Base-by-base conservation (phyloP, 2,329 filamentous ascomycete genomes). In the Colletotrichum cordylinicola region DNA sequence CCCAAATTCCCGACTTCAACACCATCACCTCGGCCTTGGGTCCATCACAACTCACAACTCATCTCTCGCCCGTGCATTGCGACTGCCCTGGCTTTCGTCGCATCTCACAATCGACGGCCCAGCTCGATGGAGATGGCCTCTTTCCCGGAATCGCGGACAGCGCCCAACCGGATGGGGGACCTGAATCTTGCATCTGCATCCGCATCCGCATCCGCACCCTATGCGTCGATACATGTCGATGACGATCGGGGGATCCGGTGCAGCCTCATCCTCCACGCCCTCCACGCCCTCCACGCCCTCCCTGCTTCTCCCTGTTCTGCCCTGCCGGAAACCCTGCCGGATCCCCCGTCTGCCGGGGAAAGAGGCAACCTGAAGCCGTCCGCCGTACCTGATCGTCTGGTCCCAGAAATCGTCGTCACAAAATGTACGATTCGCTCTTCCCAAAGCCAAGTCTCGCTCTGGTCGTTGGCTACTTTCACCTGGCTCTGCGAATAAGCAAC, bases 321-420 rank as follows among this genome's bases (percentile, higher is more conserved):
- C 70, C 73, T 75, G 13, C 70, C 73, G 73, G 73, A 65, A 35
- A 15, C n/a, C 24, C 15, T 58, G 9, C 70, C 70, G 70, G 29
- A 58, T n/a, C 35, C 67, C 56, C 70, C 73, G 64, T 56, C 62
- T 56, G 70, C 64, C 64, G 73, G 56, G 70, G 70, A 75, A 56
- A 21, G 39, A 58, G 24, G 37, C 58, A 70, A 24, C 33, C 67
- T 33, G 21, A 58, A 21, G 21, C 35, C 33, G 64, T 61, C 37
- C n/a, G 21, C 35, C 33, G 64, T 61, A 39, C 16, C 43, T 68
- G 16, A 33, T 48, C 29, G 35, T n/a, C 56, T 33, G 27, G 39
- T 13, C 67, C 67, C 31, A 18, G 12, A 29, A 61, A n/a, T 43
- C 72, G n/a, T 67, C 72, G 31, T 75, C 72, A 62, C 69, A 39